Evolutionary conservation across 2,329 filamentous ascomycete genomes (phyloP), one percentile per base, ranked within the genome.

Genomic region (Chaetomium olivaceum): DNA sequence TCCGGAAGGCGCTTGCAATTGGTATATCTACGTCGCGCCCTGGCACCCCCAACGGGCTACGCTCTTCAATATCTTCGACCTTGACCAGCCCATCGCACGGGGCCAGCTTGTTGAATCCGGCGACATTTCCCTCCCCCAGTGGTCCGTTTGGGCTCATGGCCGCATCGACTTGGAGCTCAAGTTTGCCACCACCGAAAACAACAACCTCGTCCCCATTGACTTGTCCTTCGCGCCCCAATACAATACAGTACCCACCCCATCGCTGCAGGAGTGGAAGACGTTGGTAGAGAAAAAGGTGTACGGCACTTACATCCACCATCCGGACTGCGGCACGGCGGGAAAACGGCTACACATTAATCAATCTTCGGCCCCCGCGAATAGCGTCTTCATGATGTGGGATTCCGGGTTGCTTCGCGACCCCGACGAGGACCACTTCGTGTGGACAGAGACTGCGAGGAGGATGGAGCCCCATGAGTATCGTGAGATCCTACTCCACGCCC

Each of bases 401-500:
- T 68, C 65, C 12, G 61, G 36, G 8, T 25, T 23, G 5, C 50
- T 62, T 9, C 58, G 61, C n/a, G 12, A 57, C n/a, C 54, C 56
- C 9, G 29, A 9, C 1, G 25, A 61, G 0, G 70, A 71, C 56
- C 54, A 58, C 14, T 68, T 68, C 23, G 65, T 70, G 29, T 70
- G 66, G 64, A 64, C 68, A 14, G 23, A 57, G 3, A 63, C 62
- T 14, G 36, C 43, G 58, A 70, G 73, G 16, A 67, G 71, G n/a
- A 52, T 77, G 2, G 75, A 77, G 27, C 19, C 55, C 2, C 71
- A 76, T 27, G 77, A 79, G 60, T 72, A 76, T 61, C 72, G 76
- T 11, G 76, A 77, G 56, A 63, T 72, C 4, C n/a, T 65, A 5
- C 66, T 68, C 27, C 61, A 59, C n/a, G 66, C 63, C 21, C 33